Percentiles rank a stretch among this genome's conserved stretches.
These are phyloP conservation scores for Exophiala calicioides DNA, from an alignment of 2,329 filamentous ascomycete genomes.

Conservation along the genomic window DNA sequence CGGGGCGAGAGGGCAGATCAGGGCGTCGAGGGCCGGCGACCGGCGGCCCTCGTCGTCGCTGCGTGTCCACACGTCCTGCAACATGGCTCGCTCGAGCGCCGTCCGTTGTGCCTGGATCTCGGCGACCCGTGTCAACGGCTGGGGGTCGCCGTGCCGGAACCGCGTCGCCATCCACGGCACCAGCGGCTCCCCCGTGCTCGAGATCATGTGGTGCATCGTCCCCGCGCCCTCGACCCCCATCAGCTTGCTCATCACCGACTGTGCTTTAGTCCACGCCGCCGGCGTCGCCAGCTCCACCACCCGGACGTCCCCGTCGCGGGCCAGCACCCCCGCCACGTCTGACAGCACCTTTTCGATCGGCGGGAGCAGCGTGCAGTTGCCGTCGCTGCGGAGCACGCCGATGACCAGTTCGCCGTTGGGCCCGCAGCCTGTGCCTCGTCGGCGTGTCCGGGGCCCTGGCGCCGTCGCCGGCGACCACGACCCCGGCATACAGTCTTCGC, in stretches of 20 bases:
- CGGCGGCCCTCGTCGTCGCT: constrained; percentile 35
- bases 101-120: constrained; percentile 56
- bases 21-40: constrained; percentile 56
- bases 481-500: constrained; percentile 47
- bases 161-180: constrained; percentile 61
- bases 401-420: constrained; percentile 39
- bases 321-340: constrained; percentile 41
- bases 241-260: constrained; percentile 59
- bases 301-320: constrained; percentile 47
- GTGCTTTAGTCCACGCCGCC: constrained; percentile 54
- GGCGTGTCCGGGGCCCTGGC: background rate
- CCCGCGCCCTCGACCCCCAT: constrained; percentile 61
- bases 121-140: constrained; percentile 51
- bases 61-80: constrained; percentile 57
- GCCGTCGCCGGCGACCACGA: constrained; percentile 35
- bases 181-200: constrained; percentile 57
- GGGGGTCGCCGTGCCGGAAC: constrained; percentile 50
- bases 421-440: constrained; percentile 27
- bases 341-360: constrained; percentile 43
- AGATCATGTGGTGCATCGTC: constrained; percentile 58
- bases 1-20: constrained; percentile 64
- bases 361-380: constrained; percentile 41
- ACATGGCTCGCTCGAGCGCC: constrained; percentile 56
- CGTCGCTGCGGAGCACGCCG: constrained; percentile 45
- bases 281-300: constrained; percentile 61